Evolutionary conservation across 192 early-diverging fungal genomes (phyloP), one percentile per base, ranked within the genome.

Genomic region (Polychytrium aggregatum): DNA sequence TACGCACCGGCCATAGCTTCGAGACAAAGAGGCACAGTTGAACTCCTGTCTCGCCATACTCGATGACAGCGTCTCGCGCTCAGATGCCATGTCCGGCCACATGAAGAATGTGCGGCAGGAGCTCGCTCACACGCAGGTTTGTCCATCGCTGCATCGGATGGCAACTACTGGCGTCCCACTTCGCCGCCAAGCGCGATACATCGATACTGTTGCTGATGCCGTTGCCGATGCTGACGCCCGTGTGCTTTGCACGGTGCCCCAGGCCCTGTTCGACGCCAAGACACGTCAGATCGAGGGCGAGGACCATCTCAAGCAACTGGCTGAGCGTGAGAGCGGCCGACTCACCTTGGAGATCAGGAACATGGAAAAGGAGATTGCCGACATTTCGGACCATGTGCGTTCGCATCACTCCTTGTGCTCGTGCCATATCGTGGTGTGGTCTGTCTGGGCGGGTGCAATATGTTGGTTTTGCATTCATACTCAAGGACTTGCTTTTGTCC

Each of bases 41-140:
- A 63, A 35, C 28, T 41, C 43, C 3, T 47, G 75, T 17, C 40
- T 60, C 18, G 58, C 72, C 24, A 27, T 53, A 7, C 55, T 65
- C 30, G 76, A 78, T 50, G 76, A 78, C 48, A 74, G 73, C 53
- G 37, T 46, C n/a, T 18, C 57, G n/a, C 41, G 76, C 26, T 39
- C 65, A 2, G 61, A 68, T 25, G 56, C 72, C 28, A 74, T 78
- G 56, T 18, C 36, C 14, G 46, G 53, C 14, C 76, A 78, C 53
- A 65, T 73, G 54, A 74, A 75, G 50, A 78, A 78, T 47, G 67
- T 78, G 18, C 63, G 68, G 52, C 67, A 72, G 42, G 72, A 78
- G 40, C 41, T 72, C 1, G 45, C 34, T 36, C 76, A 78, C 36
- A 75, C 72, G 1, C 72, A 75, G 57, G 72, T 74, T 48, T 51